These are phyloP conservation scores for Eimeria necatrix DNA, from an alignment of 169 alveolate genomes.

Conservation along the genomic window DNA sequence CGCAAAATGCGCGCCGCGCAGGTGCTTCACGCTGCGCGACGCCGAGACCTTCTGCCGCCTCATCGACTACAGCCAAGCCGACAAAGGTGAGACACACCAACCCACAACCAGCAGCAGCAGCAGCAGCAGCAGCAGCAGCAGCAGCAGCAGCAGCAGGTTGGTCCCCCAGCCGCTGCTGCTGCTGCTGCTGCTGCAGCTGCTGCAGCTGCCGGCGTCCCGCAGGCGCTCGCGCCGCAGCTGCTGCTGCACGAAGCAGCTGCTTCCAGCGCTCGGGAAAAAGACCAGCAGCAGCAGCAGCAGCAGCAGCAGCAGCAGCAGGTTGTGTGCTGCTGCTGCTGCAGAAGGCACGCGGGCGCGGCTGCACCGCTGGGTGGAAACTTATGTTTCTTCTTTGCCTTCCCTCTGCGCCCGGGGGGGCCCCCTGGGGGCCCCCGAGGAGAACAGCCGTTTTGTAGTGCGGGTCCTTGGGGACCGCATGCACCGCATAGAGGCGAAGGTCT, in stretches of 20 bases:
- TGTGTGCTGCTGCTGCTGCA: slow-evolving; percentile 29
- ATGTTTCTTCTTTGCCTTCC: slow-evolving; percentile 45
- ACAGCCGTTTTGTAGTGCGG: slow-evolving; percentile 42
- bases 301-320: too few relatives aligned
- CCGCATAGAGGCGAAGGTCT: slow-evolving; percentile 41
- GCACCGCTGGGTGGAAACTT: slow-evolving; percentile 72
- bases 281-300: too few relatives aligned
- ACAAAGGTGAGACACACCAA: slow-evolving; percentile 22
- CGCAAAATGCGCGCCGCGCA: not conserved
- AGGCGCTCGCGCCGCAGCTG: too few relatives aligned
- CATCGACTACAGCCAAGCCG: slow-evolving; percentile 38
- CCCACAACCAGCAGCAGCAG: too few relatives aligned
- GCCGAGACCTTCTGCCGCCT: slow-evolving; percentile 51
- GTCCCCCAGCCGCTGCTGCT: too few relatives aligned
- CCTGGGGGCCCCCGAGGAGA: not conserved
- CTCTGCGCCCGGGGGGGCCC: slow-evolving; percentile 19
- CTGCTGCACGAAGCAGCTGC: too few relatives aligned
- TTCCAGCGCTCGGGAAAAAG: too few relatives aligned
- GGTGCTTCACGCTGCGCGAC: slow-evolving; percentile 63
- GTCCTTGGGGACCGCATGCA: slow-evolving; percentile 41
- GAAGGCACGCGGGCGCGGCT: slow-evolving; percentile 51
- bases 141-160: too few relatives aligned
- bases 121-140: too few relatives aligned
- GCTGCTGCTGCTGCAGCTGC: too few relatives aligned
- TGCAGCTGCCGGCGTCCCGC: too few relatives aligned